Evolutionary conservation across 2,329 filamentous ascomycete species (phyloP).

Genomic region (Coniosporium tulheliwenetii): DNA sequence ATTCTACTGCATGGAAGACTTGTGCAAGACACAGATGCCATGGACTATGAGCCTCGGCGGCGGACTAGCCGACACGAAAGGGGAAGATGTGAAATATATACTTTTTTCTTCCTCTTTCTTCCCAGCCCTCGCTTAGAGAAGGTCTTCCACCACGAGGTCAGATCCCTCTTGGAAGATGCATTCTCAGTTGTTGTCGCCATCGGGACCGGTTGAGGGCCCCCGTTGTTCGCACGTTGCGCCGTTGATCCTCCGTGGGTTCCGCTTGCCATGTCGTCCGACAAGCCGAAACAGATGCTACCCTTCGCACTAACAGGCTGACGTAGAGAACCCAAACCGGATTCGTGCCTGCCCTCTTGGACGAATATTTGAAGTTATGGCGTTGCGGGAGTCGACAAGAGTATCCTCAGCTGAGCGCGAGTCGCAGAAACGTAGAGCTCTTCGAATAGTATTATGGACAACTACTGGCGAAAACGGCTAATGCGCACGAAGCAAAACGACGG

Average conservation of each 20-base stretch:
- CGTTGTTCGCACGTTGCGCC: conserved; percentile 25
- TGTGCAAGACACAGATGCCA: too few relatives aligned
- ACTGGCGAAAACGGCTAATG: too few relatives aligned
- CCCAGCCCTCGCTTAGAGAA: conserved; percentile 52
- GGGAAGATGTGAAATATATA: conserved; percentile 18
- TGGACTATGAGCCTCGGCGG: too few relatives aligned
- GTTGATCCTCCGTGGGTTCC: conserved; percentile 18
- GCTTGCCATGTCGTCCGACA: conserved; percentile 18
- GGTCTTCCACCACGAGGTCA: conserved; percentile 94
- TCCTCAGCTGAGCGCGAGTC: too few relatives aligned
- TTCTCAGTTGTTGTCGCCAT: conserved; percentile 41
- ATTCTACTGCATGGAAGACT: too few relatives aligned
- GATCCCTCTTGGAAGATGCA: conserved; percentile 69
- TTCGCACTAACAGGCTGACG: not conserved
- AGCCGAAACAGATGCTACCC: not conserved
- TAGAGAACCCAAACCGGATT: too few relatives aligned
- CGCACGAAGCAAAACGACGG: too few relatives aligned
- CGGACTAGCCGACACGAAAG: not conserved
- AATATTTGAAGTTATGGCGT: too few relatives aligned
- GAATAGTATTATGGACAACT: too few relatives aligned
- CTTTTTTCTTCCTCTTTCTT: conserved; percentile 50
- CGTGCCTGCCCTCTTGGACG: too few relatives aligned
- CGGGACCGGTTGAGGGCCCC: conserved; percentile 24
- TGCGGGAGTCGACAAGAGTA: too few relatives aligned
- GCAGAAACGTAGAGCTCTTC: too few relatives aligned